These are phyloP conservation scores for Aspergillus panamensis DNA, from an alignment of 495 filamentous ascomycete genomes.

Conservation along the genomic window DNA sequence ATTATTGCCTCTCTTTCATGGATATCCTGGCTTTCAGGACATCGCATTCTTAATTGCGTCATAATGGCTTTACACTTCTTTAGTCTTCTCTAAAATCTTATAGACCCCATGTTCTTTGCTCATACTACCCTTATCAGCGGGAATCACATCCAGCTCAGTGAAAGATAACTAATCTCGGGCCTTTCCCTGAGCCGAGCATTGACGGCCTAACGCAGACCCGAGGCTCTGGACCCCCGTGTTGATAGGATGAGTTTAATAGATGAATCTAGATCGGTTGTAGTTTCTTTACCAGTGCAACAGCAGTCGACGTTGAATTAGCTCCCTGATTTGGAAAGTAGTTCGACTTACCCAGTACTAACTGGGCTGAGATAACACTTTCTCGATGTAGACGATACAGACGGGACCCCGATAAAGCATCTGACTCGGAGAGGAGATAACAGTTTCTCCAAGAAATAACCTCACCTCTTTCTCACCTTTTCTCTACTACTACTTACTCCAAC, in stretches of 20 bases:
- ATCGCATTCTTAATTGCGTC: not conserved
- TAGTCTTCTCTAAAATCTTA: constrained; percentile 84
- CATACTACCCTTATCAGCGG: not conserved
- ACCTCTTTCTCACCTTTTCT: not conserved
- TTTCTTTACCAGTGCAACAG: too few relatives aligned
- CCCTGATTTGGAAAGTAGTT: too few relatives aligned
- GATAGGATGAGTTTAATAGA: too few relatives aligned
- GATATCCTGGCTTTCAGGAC: not conserved
- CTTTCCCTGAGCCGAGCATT: not conserved
- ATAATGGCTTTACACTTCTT: constrained; percentile 81
- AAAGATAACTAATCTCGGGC: not conserved
- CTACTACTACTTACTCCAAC: not conserved
- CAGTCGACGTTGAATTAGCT: too few relatives aligned
- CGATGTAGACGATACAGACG: constrained; percentile 58
- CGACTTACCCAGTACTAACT: too few relatives aligned
- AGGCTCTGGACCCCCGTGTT: not conserved
- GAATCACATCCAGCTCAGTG: not conserved
- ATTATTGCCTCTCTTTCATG: too few relatives aligned
- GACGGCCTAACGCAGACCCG: not conserved
- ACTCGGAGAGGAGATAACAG: constrained; percentile 2
- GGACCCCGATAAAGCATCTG: not conserved
- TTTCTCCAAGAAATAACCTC: not conserved
- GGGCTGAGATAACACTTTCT: constrained; percentile 58
- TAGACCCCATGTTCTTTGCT: constrained; percentile 82
- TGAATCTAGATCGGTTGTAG: too few relatives aligned